Base-by-base conservation (phyloP, 495 filamentous ascomycete species). In the Penicillium canescens region DNA sequence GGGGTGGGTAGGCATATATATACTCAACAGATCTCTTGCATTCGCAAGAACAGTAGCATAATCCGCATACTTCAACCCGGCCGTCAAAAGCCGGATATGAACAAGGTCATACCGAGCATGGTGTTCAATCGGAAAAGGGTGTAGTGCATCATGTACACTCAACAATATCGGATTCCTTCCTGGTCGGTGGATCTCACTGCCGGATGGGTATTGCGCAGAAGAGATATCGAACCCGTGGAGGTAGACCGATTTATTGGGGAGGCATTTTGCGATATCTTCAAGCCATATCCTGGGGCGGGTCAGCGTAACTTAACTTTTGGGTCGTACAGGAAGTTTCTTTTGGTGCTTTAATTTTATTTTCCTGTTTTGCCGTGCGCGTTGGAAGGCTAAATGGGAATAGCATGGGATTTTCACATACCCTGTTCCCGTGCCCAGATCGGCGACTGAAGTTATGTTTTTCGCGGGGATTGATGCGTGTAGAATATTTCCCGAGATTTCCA, bases 141-240 rank as follows among this genome's bases (percentile, higher is more conserved):
- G 37, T 1, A 66, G 53, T 10, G 61, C 54, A 28, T 74, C 63
- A 3, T 76, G 73, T 4, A 72, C 59, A 10, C 49, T 58, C 11
- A 62, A 41, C 13, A 49, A 31, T 21, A 69, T 62, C 10, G 37
- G 28, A 18, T 34, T 24, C 0, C 41, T 35, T 42, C 23, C 37
- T 2, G 42, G 34, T 21, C 16, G 51, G 10, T 2, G 33, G 34
- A 62, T 48, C 18, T 56, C 20, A 13, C 45, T 38, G 3, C 21
- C 35, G 1, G 38, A 13, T 16, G 65, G 71, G 46, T 63, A 73
- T 42, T 72, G 70, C 2, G 55, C 57, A 0, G 54, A 12, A 7
- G 73, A 74, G 35, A 74, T 68, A 37, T 73, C 71, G 40, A 73
- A 76, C 43, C 71, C 73, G 31, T 71, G 63, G 3, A 66, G 57